These are phyloP conservation scores for Coemansia sp. DNA, from an alignment of 192 early-diverging fungal species.

Conservation along the genomic window DNA sequence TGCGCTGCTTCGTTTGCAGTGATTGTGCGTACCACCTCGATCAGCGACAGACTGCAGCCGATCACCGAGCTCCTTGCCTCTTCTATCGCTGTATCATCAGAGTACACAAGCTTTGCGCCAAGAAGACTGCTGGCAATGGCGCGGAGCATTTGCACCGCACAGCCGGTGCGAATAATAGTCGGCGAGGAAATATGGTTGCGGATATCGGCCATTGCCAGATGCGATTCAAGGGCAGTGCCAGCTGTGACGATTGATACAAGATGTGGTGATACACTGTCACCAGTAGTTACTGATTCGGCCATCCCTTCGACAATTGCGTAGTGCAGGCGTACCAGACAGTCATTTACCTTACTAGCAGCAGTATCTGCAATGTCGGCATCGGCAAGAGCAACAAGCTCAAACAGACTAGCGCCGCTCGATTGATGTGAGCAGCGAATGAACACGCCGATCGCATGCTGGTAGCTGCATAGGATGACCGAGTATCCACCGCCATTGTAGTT, in stretches of 20 bases:
- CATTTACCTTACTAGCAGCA: not conserved
- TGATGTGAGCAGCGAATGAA: not conserved
- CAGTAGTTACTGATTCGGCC: not conserved
- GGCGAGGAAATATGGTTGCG: not conserved
- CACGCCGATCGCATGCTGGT: not conserved
- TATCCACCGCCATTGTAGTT: not conserved
- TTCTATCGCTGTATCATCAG: not conserved
- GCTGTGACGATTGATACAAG: not conserved
- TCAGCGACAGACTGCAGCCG: constrained; percentile 7
- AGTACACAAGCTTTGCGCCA: not conserved
- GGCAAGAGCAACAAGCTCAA: not conserved
- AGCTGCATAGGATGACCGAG: not conserved
- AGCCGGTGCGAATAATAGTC: not conserved
- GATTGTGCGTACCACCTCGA: constrained; percentile 14
- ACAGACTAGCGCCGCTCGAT: not conserved
- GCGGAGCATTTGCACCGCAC: not conserved
- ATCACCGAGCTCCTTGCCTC: not conserved
- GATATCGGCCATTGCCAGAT: not conserved
- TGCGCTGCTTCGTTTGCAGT: constrained; percentile 10
- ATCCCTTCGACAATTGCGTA: not conserved
- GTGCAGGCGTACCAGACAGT: not conserved
- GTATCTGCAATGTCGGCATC: not conserved
- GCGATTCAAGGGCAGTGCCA: not conserved
- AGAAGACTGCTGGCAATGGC: not conserved
- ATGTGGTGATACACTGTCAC: too few species aligned